Evolutionary conservation across 805 yeast genomes (phyloP).

Genomic region (Cyberlindnera mississippiensis): DNA sequence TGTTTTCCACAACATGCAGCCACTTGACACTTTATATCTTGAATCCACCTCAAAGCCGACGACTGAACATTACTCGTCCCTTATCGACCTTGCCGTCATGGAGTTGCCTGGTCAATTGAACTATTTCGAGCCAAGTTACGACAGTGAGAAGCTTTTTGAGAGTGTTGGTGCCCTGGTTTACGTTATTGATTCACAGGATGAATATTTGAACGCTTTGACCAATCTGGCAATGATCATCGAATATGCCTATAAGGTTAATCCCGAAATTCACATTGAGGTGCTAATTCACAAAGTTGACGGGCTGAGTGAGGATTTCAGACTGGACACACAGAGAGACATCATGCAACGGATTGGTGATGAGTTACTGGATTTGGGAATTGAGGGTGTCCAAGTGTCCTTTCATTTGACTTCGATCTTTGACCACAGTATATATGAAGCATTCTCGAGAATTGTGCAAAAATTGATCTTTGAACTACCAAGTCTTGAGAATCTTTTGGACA

Average conservation of each 20-base stretch:
- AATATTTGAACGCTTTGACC: conserved; percentile 85
- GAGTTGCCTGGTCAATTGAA: conserved; percentile 94
- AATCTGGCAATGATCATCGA: conserved; percentile 85
- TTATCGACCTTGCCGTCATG: conserved; percentile 84
- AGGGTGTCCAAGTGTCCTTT: conserved; percentile 86
- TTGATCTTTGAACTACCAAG: conserved; percentile 84
- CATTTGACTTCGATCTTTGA: conserved; percentile 93
- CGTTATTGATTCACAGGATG: conserved; percentile 94
- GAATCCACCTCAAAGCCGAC: conserved; percentile 91
- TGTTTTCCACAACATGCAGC: conserved; percentile 94
- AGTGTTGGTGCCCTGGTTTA: conserved; percentile 89
- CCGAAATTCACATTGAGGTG: conserved; percentile 83
- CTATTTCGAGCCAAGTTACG: conserved; percentile 81
- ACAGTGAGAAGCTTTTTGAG: conserved; percentile 69
- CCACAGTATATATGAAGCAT: conserved; percentile 93
- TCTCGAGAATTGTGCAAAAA: conserved; percentile 88
- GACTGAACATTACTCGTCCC: conserved; percentile 74
- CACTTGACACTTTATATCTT: conserved; percentile 84
- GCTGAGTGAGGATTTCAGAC: conserved; percentile 84
- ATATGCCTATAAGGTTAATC: conserved; percentile 80
- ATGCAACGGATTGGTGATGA: conserved; percentile 96
- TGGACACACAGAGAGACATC: conserved; percentile 94
- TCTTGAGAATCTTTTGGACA: conserved; percentile 83
- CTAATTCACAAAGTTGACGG: conserved; percentile 96
- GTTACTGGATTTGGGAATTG: conserved; percentile 80